These are phyloP conservation scores for Flammula alnicola DNA, from an alignment of 1,284 basidiomycete genomes.

Conservation along the genomic window DNA sequence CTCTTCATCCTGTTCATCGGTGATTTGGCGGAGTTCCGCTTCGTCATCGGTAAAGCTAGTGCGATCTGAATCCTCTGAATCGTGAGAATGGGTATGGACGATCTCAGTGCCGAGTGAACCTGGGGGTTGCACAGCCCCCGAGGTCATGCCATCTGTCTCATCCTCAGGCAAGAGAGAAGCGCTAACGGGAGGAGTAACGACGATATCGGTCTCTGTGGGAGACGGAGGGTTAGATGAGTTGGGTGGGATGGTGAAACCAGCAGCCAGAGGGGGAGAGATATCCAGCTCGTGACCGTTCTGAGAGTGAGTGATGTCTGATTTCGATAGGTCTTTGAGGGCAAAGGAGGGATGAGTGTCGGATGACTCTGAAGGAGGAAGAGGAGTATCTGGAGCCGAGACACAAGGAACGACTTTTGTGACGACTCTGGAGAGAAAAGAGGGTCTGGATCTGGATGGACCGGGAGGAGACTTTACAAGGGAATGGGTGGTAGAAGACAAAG, in stretches of 20 bases:
- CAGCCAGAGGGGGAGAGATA: conserved; percentile 32
- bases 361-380: too few relatives aligned
- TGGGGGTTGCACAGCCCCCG: conserved; percentile 50
- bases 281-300: conserved; percentile 22
- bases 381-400: conserved; percentile 33
- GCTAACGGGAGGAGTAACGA: conserved; percentile 47
- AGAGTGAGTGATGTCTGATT: too few relatives aligned
- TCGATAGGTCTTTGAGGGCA: conserved; percentile 25
- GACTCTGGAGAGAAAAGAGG: conserved; percentile 43
- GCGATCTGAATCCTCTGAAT: conserved; percentile 46
- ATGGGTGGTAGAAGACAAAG: conserved; percentile 32
- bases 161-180: conserved; percentile 46
- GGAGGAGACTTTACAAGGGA: conserved; percentile 33
- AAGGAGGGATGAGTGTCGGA: conserved; percentile 10
- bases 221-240: conserved; percentile 31
- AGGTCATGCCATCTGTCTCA: conserved; percentile 55
- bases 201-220: conserved; percentile 41
- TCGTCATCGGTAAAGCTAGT: conserved; percentile 52
- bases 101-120: conserved; percentile 35
- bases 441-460: conserved; percentile 28
- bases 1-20: conserved; percentile 51
- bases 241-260: conserved; percentile 31
- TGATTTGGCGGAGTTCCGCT: conserved; percentile 38
- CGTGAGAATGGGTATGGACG: conserved; percentile 31
- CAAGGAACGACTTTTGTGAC: conserved; percentile 46